Conservation (phyloP, 2,329 filamentous ascomycete species). For the Botrytis elliptica region DNA sequence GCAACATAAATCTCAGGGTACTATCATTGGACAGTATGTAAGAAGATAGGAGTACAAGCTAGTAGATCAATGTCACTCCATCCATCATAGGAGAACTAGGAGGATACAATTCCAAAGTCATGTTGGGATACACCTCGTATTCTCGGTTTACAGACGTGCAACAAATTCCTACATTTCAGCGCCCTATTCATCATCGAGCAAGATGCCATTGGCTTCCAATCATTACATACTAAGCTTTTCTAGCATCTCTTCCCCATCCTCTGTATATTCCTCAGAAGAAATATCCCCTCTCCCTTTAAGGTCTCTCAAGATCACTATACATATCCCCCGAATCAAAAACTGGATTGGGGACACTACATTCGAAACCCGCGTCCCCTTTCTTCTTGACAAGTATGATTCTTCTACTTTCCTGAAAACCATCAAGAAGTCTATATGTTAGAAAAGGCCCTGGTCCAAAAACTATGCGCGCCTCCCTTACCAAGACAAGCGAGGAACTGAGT, state of each 20-base stretch:
- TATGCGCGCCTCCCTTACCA: background rate
- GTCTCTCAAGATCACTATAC: background rate
- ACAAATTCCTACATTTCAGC: background rate
- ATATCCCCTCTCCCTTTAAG: background rate
- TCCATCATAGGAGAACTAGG: no score
- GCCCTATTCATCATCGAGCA: background rate
- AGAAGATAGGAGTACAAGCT: no score
- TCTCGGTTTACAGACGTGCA: background rate
- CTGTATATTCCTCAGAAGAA: no score
- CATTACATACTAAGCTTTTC: background rate
- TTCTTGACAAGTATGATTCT: no score
- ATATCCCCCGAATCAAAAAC: background rate
- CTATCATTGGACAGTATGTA: no score
- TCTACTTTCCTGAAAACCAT: no score
- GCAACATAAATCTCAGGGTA: no score
- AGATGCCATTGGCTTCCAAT: background rate
- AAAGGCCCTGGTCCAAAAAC: background rate
- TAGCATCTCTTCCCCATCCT: background rate
- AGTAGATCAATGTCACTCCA: no score
- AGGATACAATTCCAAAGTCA: background rate
- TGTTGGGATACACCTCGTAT: background rate
- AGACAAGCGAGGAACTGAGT: background rate
- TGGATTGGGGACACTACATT: accelerated
- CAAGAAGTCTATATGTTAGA: no score
- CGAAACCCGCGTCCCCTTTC: background rate